Evolutionary conservation across 306 rosid species (phyloP), one percentile per base, ranked within the genome.

Genomic region (Rosa lucieae): DNA sequence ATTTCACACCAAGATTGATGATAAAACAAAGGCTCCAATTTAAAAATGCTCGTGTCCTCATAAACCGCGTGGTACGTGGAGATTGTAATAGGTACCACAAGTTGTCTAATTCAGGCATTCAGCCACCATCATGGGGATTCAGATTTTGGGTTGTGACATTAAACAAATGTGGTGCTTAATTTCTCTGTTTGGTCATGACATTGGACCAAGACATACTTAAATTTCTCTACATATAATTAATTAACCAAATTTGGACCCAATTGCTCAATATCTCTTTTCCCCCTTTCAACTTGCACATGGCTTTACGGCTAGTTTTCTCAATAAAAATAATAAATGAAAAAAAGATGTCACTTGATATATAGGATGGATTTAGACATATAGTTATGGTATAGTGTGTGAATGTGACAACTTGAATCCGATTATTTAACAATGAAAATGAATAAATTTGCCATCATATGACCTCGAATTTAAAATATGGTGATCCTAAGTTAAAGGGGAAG

Each of bases 101-200:
- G 70, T 10, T 4, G 70, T 65, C 70, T 15, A 35, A 65, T 35
- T 65, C 11, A 6, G 46, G 12, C 46, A 65, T 35, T 65, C 11
- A 6, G 46, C 21, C 46, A 3, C 70, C 18, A 42, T 68, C 51
- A 42, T 21, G 40, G 17, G 67, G 18, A 62, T 40, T 20, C 18
- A 8, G 51, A 68, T 39, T 18, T 17, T 39, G n/a, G 21, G 48
- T 65, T 65, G 42, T 37, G 43, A 37, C 70, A 67, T 67, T 40
- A 39, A 42, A 65, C 46, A 67, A 67, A 66, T 37, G 46, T 37
- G 70, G 9, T 32, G 70, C 46, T 15, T 62, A 11, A 35, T 65
- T 35, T 66, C 70, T 32, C 51, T 73, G 67, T 55, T 11, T 39
- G 67, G 67, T 39, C 77, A 58, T 39, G 51, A 74, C 20, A 55